Evolutionary conservation across 495 filamentous ascomycete genomes (phyloP), one percentile per base, ranked within the genome.

Genomic region (Hypoxylon crocopeplum): DNA sequence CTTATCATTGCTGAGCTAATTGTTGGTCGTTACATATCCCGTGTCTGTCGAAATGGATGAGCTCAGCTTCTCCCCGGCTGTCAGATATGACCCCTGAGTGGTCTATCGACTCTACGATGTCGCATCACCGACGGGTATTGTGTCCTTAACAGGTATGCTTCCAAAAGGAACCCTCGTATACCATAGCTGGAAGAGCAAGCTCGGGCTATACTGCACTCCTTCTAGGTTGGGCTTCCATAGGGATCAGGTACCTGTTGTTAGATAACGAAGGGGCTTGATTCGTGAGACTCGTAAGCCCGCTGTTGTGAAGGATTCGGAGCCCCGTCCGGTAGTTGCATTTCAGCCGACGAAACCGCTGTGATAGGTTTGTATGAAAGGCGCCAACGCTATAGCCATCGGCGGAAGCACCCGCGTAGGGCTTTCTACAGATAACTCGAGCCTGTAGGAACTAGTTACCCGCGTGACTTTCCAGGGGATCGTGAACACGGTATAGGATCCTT

Each of bases 251-350:
- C 16, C 19, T 21, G 20, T 22, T 17, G n/a, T 27, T 19, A 11
- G 21, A 38, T 25, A 11, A 30, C 17, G 21, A 41, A 27, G 48
- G 29, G 36, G 40, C 30, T 22, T 48, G 48, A 53, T 52, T 52
- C 37, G 10, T 30, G 37, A 49, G 19, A 33, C 15, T 21, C 38
- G 13, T 15, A 50, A 55, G 29, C 38, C 40, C 58, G 48, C 44
- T 49, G 7, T 38, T 36, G 17, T 29, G 60, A 59, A 64, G 54
- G 60, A 64, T 64, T 59, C 32, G 25, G 47, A 19, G 48, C 42
- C 54, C 60, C 44, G 25, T 54, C 39, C 44, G 49, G 59, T 41
- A 53, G 47, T 53, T 48, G 20, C 36, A 56, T 51, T 17, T 20
- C 36, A 24, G 15, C 30, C 22, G 27, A 17, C 30, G 32, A 27